A percentile compares a stretch with the other conserved stretches of the same genome.
phyloP scores from a whole-genome alignment of 2,329 filamentous ascomycete genomes.

The Phialophora expanda region DNA sequence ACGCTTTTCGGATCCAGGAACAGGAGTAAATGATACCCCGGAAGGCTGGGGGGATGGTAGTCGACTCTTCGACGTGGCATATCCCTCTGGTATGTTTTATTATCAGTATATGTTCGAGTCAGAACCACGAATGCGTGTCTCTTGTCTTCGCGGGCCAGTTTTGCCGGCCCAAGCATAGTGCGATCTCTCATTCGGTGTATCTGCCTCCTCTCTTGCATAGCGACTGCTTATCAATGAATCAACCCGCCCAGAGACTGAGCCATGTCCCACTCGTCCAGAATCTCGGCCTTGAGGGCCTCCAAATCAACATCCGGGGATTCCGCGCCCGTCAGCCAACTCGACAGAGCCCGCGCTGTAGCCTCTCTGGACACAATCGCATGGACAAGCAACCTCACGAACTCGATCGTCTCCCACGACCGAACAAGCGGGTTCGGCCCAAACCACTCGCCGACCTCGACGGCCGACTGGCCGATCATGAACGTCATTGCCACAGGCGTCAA shows the following conservation, averaged over 20 bases:
- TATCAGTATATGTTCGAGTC: neutral
- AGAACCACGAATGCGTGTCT: neutral
- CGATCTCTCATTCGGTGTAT: neutral
- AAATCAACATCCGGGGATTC: neutral
- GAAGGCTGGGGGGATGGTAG: neutral
- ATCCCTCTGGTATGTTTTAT: neutral
- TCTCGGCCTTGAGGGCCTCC: neutral
- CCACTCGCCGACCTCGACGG: neutral
- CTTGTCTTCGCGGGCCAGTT: neutral
- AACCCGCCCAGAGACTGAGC: neutral
- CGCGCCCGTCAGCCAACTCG: neutral
- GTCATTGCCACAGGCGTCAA: neutral
- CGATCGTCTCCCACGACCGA: constrained; percentile 6
- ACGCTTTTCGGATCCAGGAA: neutral
- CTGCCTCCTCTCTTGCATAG: neutral
- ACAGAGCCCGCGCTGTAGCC: neutral
- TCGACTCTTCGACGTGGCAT: neutral
- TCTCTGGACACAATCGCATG: neutral
- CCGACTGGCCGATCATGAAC: constrained; percentile 5
- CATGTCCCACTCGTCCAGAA: constrained; percentile 3
- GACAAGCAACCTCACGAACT: neutral
- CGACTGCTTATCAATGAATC: neutral
- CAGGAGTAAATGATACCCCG: neutral
- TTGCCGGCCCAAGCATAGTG: neutral
- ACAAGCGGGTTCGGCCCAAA: neutral